These are phyloP conservation scores for Atkinsonella hypoxylon DNA, from an alignment of 2,329 filamentous ascomycete genomes.

Conservation along the genomic window DNA sequence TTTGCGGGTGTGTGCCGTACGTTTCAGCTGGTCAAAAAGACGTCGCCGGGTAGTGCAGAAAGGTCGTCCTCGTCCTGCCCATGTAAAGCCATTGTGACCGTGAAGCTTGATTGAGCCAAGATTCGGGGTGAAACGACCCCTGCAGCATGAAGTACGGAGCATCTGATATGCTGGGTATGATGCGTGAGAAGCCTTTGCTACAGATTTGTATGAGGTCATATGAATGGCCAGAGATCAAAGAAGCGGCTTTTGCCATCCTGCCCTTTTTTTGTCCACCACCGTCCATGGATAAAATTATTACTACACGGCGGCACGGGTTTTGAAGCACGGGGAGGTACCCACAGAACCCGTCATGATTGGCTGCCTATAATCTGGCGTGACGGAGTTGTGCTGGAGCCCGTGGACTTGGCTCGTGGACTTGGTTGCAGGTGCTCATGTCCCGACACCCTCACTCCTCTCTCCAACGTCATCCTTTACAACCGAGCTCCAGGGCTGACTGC, in stretches of 20 bases:
- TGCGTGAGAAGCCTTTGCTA: background rate
- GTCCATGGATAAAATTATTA: no score
- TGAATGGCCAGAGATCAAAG: background rate
- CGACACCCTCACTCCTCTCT: background rate
- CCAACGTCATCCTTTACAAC: constrained; percentile 8
- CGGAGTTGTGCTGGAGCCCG: no score
- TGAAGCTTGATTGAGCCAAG: background rate
- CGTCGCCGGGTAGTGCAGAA: constrained; percentile 1
- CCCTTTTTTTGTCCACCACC: background rate
- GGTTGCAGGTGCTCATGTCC: background rate
- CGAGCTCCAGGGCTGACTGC: constrained; percentile 8
- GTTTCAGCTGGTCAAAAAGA: background rate
- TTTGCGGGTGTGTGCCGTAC: background rate
- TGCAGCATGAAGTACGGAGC: constrained; percentile 16
- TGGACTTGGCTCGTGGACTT: background rate
- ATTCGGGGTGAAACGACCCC: constrained; percentile 9
- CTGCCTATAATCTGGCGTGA: background rate
- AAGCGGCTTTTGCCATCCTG: background rate
- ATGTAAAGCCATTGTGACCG: background rate
- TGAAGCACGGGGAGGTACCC: background rate
- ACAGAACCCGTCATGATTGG: background rate
- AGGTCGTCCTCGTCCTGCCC: background rate
- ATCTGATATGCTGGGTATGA: constrained; percentile 12
- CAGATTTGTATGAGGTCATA: background rate
- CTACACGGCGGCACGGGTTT: background rate